phyloP scores from a whole-genome alignment of 495 filamentous ascomycete genomes.

The Oidiodendron maius region DNA sequence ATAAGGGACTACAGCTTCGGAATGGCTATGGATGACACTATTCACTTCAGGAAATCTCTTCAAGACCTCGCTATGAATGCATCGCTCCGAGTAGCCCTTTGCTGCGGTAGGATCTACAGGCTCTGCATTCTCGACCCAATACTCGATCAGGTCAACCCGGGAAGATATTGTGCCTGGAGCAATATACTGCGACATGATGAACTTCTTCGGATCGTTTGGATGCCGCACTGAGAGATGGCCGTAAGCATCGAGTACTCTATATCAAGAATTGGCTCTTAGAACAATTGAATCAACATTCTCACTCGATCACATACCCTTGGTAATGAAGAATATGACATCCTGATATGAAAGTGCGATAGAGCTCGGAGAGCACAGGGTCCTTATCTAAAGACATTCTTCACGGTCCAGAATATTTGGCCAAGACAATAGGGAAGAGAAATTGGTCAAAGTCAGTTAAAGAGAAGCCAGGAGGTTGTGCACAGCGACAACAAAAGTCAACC shows the following conservation, averaged over 20 bases:
- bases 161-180: slow-evolving; percentile 40
- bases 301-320: too few relatives aligned
- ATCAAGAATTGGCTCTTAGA: too few relatives aligned
- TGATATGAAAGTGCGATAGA: too few relatives aligned
- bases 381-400: too few relatives aligned
- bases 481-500: too few relatives aligned
- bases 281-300: too few relatives aligned
- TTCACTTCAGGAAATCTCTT: slow-evolving; percentile 35
- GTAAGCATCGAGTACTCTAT: slow-evolving; percentile 45
- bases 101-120: slow-evolving; percentile 29
- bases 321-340: too few relatives aligned
- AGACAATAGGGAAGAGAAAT: too few relatives aligned
- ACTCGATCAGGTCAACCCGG: slow-evolving; percentile 36
- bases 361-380: too few relatives aligned
- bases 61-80: slow-evolving; percentile 47
- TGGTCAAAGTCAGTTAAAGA: too few relatives aligned
- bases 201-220: slow-evolving; percentile 29
- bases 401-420: too few relatives aligned
- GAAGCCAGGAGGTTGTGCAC: too few relatives aligned
- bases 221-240: slow-evolving; percentile 47
- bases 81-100: slow-evolving; percentile 37
- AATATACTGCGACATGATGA: slow-evolving; percentile 39
- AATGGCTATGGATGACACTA: slow-evolving; percentile 42
- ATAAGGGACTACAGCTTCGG: slow-evolving; percentile 39
- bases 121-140: slow-evolving; percentile 31